Evolutionary conservation across 2,329 filamentous ascomycete species (phyloP).

Genomic region (Ophiosphaerella herpotricha): DNA sequence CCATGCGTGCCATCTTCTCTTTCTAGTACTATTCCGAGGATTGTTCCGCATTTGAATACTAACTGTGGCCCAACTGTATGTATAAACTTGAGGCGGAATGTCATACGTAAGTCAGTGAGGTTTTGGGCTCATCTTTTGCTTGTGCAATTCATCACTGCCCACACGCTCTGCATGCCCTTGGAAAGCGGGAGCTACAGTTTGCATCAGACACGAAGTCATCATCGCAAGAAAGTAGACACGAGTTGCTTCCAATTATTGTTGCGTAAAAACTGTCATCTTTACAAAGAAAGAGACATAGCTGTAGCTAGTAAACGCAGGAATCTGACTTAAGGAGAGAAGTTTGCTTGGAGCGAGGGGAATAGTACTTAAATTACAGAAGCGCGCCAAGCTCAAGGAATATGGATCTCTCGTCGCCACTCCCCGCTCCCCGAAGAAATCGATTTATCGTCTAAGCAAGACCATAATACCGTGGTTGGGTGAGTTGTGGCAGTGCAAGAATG

Average conservation of each 20-base stretch:
- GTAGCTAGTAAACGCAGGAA: slow-evolving; percentile 7
- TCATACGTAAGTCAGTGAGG: slow-evolving; percentile 6
- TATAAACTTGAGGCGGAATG: background rate
- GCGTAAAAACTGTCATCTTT: slow-evolving; percentile 10
- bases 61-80: too few species aligned
- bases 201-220: slow-evolving; percentile 14
- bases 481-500: too few species aligned
- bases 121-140: slow-evolving; percentile 12
- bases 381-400: slow-evolving; percentile 4
- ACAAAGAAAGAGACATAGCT: slow-evolving; percentile 11
- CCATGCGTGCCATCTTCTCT: slow-evolving; percentile 7
- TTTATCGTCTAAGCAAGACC: too few species aligned
- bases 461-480: too few species aligned
- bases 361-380: slow-evolving; percentile 3
- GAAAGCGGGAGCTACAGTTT: slow-evolving; percentile 10
- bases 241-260: slow-evolving; percentile 7
- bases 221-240: slow-evolving; percentile 12
- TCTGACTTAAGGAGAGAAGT: slow-evolving; percentile 5
- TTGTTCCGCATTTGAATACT: too few species aligned
- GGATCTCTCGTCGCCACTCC: too few species aligned
- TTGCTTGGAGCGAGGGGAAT: slow-evolving; percentile 5
- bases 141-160: slow-evolving; percentile 13
- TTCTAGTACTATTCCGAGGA: slow-evolving; percentile 5
- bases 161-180: slow-evolving; percentile 6
- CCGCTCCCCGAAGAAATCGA: too few species aligned